Conservation (phyloP, 352 stramenopile genomes). For the Aphanomyces stellatus region DNA sequence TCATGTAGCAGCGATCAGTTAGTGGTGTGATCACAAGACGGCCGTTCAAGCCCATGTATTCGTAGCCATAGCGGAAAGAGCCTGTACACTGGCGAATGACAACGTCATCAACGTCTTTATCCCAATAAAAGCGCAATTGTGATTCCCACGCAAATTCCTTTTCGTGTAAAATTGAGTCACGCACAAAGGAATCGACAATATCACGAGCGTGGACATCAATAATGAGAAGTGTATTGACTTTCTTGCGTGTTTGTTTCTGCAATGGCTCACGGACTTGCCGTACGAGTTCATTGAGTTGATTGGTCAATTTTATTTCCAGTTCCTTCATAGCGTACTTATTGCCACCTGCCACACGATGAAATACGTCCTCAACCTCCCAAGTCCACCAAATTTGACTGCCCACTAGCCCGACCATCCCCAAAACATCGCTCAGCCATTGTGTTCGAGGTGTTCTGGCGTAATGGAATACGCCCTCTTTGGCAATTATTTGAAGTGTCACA, state of each 20-base stretch:
- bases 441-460: conserved; percentile 84
- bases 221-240: conserved; percentile 89
- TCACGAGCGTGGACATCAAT: conserved; percentile 87
- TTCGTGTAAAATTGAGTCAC: conserved; percentile 83
- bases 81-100: conserved; percentile 89
- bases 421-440: conserved; percentile 79
- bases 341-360: conserved; percentile 76
- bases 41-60: conserved; percentile 91
- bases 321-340: conserved; percentile 94
- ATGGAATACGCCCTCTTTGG: conserved; percentile 89
- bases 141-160: conserved; percentile 89
- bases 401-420: conserved; percentile 89
- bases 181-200: conserved; percentile 86
- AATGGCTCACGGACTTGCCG: conserved; percentile 84
- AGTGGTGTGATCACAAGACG: conserved; percentile 89
- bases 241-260: conserved; percentile 79
- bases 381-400: conserved; percentile 93
- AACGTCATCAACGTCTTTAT: conserved; percentile 84
- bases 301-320: conserved; percentile 82
- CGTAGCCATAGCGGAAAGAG: conserved; percentile 88
- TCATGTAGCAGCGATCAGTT: conserved; percentile 93
- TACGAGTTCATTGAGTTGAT: conserved; percentile 87
- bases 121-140: conserved; percentile 87
- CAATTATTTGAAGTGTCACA: conserved; percentile 76
- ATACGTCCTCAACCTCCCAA: conserved; percentile 92